Evolutionary conservation across 2,329 filamentous ascomycete genomes (phyloP), one percentile per base, ranked within the genome.

Genomic region (Emmonsiellopsis sp.): DNA sequence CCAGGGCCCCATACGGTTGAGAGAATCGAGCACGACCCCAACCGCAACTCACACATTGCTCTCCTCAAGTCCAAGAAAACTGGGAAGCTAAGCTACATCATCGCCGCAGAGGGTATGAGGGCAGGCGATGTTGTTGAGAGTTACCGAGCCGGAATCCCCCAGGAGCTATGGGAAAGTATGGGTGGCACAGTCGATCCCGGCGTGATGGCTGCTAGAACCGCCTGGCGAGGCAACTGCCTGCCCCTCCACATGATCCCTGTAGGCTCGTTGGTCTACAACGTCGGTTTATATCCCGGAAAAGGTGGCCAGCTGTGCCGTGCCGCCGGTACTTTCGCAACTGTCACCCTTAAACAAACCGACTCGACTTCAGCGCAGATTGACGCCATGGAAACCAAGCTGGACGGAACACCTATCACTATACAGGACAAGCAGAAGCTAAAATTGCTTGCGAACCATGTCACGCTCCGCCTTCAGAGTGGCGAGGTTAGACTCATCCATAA

Each of bases 221-320:
- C 90, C 1, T 91, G 91, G 75, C 82, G 89, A 64, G 93, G 93
- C 53, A 98, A 98, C 71, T 98, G 93, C 68, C 73, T 98, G 61
- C 93, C 93, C 11, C 77, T 98, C 67, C 88, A 95, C 72, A 93
- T 98, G 85, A 87, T 98, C 56, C 94, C 93, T 1, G 80, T 96
- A 40, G 92, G 93, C n/a, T 95, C 90, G 2, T 82, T 89, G 42
- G 83, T 98, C 50, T 96, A 87, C 77, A 93, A 92, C 60, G 85
- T 98, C 36, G 92, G 92, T 10, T 88, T 80, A 49, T 75, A 86
- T 31, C 78, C 83, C 4, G 79, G 81, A 34, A 85, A 84, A 55
- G 82, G 83, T 10, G 93, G 87, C 11, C 89, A 95, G 17, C 93
- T 98, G 69, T 98, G 93, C 69, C 85, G 93, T 57, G 94, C 90